phyloP scores from a whole-genome alignment of 495 filamentous ascomycete species.

The Neurospora sp. region DNA sequence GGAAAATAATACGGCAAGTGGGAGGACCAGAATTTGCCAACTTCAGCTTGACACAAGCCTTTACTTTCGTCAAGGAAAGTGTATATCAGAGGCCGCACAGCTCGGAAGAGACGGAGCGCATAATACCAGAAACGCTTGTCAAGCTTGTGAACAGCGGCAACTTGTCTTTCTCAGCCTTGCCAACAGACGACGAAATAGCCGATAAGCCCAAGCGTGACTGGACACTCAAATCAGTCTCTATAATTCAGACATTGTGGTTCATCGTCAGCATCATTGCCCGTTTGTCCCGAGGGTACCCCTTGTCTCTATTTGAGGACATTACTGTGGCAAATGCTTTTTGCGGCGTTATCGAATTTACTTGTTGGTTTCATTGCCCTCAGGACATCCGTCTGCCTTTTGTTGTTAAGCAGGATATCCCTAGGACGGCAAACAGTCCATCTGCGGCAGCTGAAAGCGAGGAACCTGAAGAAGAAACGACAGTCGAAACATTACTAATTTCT shows the following conservation, averaged over 20 bases:
- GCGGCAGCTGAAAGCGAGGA: too few relatives aligned
- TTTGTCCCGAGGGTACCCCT: neutral
- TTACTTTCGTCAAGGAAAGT: rapidly evolving
- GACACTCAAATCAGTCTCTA: neutral
- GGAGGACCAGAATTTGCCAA: too few relatives aligned
- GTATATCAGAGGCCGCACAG: neutral
- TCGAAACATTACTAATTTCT: too few relatives aligned
- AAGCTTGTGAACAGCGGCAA: neutral
- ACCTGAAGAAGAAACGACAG: too few relatives aligned
- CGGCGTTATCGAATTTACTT: neutral
- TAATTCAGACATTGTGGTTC: neutral
- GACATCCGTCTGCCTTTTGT: neutral
- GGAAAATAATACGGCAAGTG: too few relatives aligned
- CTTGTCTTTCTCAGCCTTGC: neutral
- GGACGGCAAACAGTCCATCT: rapidly evolving
- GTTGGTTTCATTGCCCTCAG: neutral
- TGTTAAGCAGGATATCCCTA: rapidly evolving
- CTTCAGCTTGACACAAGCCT: too few relatives aligned
- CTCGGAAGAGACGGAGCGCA: too few relatives aligned
- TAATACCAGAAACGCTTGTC: too few relatives aligned
- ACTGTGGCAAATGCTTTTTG: neutral
- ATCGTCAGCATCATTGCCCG: neutral
- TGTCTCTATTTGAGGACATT: neutral
- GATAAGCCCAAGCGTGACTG: neutral
- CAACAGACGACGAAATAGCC: neutral